A percentile compares a stretch with the other conserved stretches of the same genome.
Evolutionary conservation across 1,284 basidiomycete genomes (phyloP).

Genomic region (Stygiomarasmius scandens): DNA sequence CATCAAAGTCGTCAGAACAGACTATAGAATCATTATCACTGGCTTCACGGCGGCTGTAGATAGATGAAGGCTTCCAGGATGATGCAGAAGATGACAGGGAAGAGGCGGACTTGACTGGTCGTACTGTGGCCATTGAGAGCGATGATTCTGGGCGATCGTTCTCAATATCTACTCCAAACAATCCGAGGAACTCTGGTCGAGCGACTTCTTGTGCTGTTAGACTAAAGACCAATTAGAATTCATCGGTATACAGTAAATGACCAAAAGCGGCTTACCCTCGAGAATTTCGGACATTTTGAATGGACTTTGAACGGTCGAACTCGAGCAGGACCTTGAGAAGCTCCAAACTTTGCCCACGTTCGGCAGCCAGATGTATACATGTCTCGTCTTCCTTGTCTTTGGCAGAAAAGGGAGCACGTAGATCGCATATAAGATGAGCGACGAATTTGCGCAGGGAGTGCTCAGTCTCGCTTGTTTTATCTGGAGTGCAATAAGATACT

Average conservation of each 20-base stretch:
- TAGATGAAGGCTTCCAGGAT: conserved; percentile 28
- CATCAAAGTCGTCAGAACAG: conserved; percentile 41
- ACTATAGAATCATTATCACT: conserved; percentile 20
- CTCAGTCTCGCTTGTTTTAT: conserved; percentile 35
- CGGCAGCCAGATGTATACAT: conserved; percentile 92
- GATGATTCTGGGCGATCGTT: conserved; percentile 51
- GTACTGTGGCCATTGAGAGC: conserved; percentile 59
- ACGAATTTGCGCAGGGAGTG: conserved; percentile 58
- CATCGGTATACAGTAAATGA: conserved; percentile 10
- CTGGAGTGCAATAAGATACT: conserved; percentile 37
- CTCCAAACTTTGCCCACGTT: conserved; percentile 77
- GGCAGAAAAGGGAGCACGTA: conserved; percentile 66
- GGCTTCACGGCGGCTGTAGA: conserved; percentile 24
- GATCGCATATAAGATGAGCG: conserved; percentile 66
- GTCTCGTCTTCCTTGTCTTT: conserved; percentile 85
- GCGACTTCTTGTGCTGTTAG: conserved; percentile 70
- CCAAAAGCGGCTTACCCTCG: conserved; percentile 54
- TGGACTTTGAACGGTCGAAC: conserved; percentile 56
- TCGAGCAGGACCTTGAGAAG: conserved; percentile 63
- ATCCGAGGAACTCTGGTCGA: conserved; percentile 59
- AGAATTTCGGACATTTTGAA: conserved; percentile 63
- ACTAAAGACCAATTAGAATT: conserved; percentile 34
- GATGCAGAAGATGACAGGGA: conserved; percentile 45
- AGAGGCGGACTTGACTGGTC: conserved; percentile 44
- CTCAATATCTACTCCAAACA: conserved; percentile 56